Percentiles rank a stretch among this genome's conserved stretches.
Evolutionary conservation across 768 basidiomycete genomes (phyloP).

Genomic region (Coprinopsis sp.): DNA sequence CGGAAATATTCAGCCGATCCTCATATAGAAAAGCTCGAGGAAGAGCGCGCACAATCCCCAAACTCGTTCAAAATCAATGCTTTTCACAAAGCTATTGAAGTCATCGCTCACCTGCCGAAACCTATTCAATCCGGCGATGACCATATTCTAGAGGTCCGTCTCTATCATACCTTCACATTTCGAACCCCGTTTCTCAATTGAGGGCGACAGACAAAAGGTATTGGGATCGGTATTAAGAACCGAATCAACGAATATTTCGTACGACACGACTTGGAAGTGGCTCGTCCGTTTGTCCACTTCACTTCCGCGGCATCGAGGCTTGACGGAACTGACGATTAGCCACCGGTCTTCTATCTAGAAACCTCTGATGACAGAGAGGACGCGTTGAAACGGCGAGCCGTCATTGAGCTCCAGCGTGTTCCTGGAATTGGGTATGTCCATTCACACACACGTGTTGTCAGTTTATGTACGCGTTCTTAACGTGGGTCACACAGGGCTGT

Average conservation of each 20-base stretch:
- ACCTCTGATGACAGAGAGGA: slow-evolving; percentile 19
- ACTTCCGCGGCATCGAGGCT: not conserved
- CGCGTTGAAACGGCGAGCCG: slow-evolving; percentile 22
- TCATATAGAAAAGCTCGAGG: slow-evolving; percentile 44
- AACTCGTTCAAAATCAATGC: slow-evolving; percentile 50
- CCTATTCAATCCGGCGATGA: slow-evolving; percentile 43
- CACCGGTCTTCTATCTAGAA: slow-evolving; percentile 7
- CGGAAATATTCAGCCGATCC: too few relatives aligned
- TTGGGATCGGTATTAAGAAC: slow-evolving; percentile 38
- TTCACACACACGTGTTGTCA: not conserved
- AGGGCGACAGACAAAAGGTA: slow-evolving; percentile 33
- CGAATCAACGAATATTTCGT: slow-evolving; percentile 40
- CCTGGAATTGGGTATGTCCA: slow-evolving; percentile 44
- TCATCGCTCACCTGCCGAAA: slow-evolving; percentile 33
- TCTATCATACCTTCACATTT: not conserved
- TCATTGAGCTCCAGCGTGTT: slow-evolving; percentile 32
- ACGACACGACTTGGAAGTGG: slow-evolving; percentile 22
- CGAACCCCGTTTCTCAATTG: not conserved
- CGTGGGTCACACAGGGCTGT: slow-evolving; percentile 20
- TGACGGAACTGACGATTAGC: not conserved
- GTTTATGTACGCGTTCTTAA: not conserved
- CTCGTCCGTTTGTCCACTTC: slow-evolving; percentile 26
- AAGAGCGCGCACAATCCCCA: slow-evolving; percentile 27
- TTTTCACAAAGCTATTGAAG: slow-evolving; percentile 43
- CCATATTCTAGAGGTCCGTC: slow-evolving; percentile 26